Evolutionary conservation across 2,329 filamentous ascomycete species (phyloP).

Genomic region (Aureobasidium sp.): DNA sequence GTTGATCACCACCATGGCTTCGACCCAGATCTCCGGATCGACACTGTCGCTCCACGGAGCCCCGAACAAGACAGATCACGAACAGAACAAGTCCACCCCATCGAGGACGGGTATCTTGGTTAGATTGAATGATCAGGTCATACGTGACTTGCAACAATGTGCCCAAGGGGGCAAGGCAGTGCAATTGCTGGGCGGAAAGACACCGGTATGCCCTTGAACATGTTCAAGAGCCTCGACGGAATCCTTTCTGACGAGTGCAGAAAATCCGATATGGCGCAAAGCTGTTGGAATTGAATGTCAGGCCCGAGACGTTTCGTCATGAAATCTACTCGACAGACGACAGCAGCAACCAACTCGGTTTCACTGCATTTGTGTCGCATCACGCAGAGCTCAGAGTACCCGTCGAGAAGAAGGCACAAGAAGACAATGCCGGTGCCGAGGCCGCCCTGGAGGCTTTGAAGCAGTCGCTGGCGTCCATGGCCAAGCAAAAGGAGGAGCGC

Average conservation of each 20-base stretch:
- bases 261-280: slow-evolving; percentile 50
- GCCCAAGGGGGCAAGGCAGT: slow-evolving; percentile 21
- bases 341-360: slow-evolving; percentile 41
- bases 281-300: slow-evolving; percentile 45
- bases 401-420: slow-evolving; percentile 44
- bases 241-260: slow-evolving; percentile 23
- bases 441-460: slow-evolving; percentile 51
- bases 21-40: slow-evolving; percentile 9
- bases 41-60: slow-evolving; percentile 20
- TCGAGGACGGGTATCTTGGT: slow-evolving; percentile 22
- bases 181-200: slow-evolving; percentile 26
- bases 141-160: slow-evolving; percentile 27
- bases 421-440: slow-evolving; percentile 48
- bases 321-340: slow-evolving; percentile 46
- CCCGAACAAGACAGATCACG: slow-evolving; percentile 11
- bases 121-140: slow-evolving; percentile 23
- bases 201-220: slow-evolving; percentile 23
- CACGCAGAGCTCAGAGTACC: slow-evolving; percentile 33
- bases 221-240: neutral
- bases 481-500: slow-evolving; percentile 53
- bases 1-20: slow-evolving; percentile 12
- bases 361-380: slow-evolving; percentile 49
- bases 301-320: slow-evolving; percentile 44
- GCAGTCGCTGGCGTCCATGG: slow-evolving; percentile 49
- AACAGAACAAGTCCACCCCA: neutral